phyloP scores from a whole-genome alignment of 257 asterid species.

The Gentiana straminea region DNA sequence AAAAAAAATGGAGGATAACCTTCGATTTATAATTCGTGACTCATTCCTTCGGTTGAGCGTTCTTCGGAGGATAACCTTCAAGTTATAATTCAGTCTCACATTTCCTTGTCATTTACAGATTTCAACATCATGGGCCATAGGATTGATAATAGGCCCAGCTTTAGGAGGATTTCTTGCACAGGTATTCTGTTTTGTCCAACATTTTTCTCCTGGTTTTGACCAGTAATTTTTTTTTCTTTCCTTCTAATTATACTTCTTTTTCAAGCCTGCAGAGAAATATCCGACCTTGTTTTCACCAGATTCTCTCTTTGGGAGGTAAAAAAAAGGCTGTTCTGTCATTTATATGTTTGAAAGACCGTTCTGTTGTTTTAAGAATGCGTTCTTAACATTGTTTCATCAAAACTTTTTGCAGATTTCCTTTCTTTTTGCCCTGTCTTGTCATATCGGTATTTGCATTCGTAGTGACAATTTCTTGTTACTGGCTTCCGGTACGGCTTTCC shows the following conservation, averaged over 20 bases:
- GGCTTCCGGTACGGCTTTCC: constrained; percentile 63
- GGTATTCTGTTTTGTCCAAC: constrained; percentile 27
- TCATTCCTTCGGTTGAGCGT: too few species aligned
- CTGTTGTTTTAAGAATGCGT: background rate
- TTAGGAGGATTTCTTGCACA: constrained; percentile 85
- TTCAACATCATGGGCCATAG: constrained; percentile 83
- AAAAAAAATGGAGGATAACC: background rate
- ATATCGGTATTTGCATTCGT: constrained; percentile 56
- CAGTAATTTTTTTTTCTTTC: background rate
- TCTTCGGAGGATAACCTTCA: background rate
- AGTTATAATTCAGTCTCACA: background rate
- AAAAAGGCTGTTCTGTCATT: background rate
- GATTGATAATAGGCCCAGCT: constrained; percentile 89
- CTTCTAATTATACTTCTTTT: constrained; percentile 2
- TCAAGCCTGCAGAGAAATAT: constrained; percentile 81
- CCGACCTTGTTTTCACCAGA: constrained; percentile 47
- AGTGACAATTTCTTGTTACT: constrained; percentile 36
- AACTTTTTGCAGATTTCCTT: constrained; percentile 58
- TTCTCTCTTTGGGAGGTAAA: constrained; percentile 67
- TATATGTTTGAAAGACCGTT: background rate
- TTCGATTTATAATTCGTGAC: background rate
- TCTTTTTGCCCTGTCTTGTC: constrained; percentile 68
- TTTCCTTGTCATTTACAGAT: constrained; percentile 25
- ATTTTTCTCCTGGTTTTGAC: background rate
- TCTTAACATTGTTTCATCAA: background rate